Percentiles rank a stretch among this genome's conserved stretches.
Evolutionary conservation across 2,329 filamentous ascomycete species (phyloP).

Genomic region (Scedosporium aurantiacum): DNA sequence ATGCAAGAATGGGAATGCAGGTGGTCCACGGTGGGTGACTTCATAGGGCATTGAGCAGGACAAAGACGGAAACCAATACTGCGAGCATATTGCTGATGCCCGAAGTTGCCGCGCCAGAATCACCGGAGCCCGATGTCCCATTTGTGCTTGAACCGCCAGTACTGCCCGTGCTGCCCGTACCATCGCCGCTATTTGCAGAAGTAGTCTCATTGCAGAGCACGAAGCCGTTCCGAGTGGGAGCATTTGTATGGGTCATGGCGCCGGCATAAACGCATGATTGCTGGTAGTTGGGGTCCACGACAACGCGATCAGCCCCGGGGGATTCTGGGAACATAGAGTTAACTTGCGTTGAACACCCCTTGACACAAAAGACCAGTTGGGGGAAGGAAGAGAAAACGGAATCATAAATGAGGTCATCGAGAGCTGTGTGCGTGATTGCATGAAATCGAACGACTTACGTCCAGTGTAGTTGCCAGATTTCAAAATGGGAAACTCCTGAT

Average conservation of each 20-base stretch:
- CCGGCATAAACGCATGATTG: constrained; percentile 38
- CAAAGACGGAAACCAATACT: neutral
- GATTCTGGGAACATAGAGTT: constrained; percentile 28
- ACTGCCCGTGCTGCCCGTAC: neutral
- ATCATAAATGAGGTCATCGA: neutral
- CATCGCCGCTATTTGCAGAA: neutral
- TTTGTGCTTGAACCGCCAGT: neutral
- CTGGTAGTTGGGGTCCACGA: constrained; percentile 36
- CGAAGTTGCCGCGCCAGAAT: neutral
- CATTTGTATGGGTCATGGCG: constrained; percentile 53
- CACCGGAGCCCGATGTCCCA: neutral
- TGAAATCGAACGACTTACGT: constrained; percentile 9
- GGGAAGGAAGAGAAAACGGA: neutral
- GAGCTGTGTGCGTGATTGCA: neutral
- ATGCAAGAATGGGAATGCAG: neutral
- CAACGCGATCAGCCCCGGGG: constrained; percentile 49
- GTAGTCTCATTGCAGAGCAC: constrained; percentile 33
- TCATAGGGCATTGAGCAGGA: neutral
- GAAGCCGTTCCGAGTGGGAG: constrained; percentile 47
- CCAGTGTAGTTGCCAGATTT: constrained; percentile 10
- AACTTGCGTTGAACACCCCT: neutral
- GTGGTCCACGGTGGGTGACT: neutral
- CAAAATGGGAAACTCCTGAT: constrained; percentile 14
- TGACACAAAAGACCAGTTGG: neutral
- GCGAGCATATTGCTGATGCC: neutral